Conservation (phyloP, 2,329 filamentous ascomycete species). For the Diplodia corticola region DNA sequence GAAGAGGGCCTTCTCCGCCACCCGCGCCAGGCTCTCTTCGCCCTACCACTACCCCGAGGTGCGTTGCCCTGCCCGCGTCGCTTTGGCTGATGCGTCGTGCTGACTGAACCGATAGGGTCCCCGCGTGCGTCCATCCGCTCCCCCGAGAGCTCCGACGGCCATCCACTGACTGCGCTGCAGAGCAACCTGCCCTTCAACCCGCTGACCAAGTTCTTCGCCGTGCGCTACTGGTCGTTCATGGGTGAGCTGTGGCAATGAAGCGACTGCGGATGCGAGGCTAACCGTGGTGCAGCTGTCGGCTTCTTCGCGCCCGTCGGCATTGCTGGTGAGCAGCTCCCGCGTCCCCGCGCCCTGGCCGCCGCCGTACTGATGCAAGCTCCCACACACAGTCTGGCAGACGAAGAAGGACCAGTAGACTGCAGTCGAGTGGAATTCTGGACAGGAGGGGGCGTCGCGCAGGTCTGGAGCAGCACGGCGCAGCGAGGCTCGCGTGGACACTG, state of each 20-base stretch:
- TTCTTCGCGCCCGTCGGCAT: slow-evolving; percentile 48
- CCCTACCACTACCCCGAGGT: slow-evolving; percentile 98
- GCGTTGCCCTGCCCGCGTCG: background rate
- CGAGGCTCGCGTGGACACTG: background rate
- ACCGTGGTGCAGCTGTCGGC: slow-evolving; percentile 16
- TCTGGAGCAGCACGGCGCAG: background rate
- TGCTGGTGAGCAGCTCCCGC: slow-evolving; percentile 57
- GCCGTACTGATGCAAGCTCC: background rate
- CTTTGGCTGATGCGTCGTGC: background rate
- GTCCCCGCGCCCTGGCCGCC: background rate
- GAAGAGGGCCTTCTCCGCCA: slow-evolving; percentile 93
- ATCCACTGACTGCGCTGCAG: slow-evolving; percentile 60
- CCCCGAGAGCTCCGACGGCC: background rate
- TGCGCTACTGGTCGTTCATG: slow-evolving; percentile 83
- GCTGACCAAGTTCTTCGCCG: slow-evolving; percentile 77
- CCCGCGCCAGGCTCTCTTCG: slow-evolving; percentile 79
- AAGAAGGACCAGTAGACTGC: slow-evolving; percentile 56
- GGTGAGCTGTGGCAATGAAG: slow-evolving; percentile 47
- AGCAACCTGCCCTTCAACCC: slow-evolving; percentile 98
- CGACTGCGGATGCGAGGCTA: slow-evolving; percentile 23
- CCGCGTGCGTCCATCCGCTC: slow-evolving; percentile 5
- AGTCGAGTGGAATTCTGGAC: background rate
- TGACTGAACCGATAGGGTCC: slow-evolving; percentile 17
- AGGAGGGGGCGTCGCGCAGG: slow-evolving; percentile 3
- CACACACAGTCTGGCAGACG: slow-evolving; percentile 62